Percentiles rank a stretch among this genome's conserved stretches.
phyloP scores from a whole-genome alignment of 768 basidiomycete species.

The Cubamyces lactineus region DNA sequence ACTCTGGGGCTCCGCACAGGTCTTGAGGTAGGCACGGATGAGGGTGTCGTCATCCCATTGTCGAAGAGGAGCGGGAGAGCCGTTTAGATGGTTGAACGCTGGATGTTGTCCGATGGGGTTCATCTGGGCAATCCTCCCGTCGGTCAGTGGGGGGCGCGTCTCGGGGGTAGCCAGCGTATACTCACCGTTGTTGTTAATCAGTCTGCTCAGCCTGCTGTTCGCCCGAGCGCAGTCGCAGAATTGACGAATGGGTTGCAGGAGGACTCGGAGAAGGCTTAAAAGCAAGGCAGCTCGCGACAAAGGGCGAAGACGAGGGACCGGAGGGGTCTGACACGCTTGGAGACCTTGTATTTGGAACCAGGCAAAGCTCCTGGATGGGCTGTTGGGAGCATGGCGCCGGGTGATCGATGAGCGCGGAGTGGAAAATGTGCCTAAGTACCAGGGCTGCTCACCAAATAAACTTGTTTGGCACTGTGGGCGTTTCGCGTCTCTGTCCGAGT shows the following conservation, averaged over 20 bases:
- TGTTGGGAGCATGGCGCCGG: constrained; percentile 15
- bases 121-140: not conserved
- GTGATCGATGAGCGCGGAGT: constrained; percentile 15
- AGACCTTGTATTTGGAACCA: constrained; percentile 7
- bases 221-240: no score
- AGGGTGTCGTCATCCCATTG: constrained; percentile 16
- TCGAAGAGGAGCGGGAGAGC: not conserved
- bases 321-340: not conserved
- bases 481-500: constrained; percentile 1
- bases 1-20: not conserved
- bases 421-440: constrained; percentile 5
- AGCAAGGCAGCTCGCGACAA: not conserved
- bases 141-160: no score
- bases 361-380: constrained; percentile 9
- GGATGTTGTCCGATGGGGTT: not conserved
- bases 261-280: not conserved
- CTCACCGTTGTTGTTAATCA: no score
- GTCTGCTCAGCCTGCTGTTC: no score
- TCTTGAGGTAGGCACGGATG: constrained; percentile 7
- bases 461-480: constrained; percentile 23
- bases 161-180: no score
- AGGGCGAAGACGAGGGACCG: constrained; percentile 1
- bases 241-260: not conserved
- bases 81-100: not conserved
- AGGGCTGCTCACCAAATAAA: constrained; percentile 15